These are phyloP conservation scores for Heteromeles arbutifolia DNA, from an alignment of 306 rosid species.

Conservation along the genomic window DNA sequence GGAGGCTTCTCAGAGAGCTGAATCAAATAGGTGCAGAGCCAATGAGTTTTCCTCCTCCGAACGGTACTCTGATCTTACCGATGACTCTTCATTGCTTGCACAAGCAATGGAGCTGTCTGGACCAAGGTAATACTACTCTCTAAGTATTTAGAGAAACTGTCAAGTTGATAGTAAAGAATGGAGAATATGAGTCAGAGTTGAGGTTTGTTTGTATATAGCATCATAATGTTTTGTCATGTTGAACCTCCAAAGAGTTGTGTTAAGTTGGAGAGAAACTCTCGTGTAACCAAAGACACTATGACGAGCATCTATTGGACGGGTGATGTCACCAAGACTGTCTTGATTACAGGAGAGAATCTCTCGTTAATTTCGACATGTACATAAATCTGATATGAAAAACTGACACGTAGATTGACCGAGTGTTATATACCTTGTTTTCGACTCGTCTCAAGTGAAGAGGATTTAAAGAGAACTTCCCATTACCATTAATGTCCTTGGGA, in stretches of 20 bases:
- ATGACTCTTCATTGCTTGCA: constrained; percentile 90
- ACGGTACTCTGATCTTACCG: constrained; percentile 88
- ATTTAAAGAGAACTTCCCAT: constrained; percentile 18
- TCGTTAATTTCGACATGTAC: constrained; percentile 32
- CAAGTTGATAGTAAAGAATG: not conserved
- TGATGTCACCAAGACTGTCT: not conserved
- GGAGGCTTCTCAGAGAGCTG: constrained; percentile 88
- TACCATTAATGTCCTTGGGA: constrained; percentile 23
- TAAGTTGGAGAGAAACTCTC: not conserved
- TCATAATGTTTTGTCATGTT: constrained; percentile 16
- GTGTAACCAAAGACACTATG: not conserved
- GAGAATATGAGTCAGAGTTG: constrained; percentile 17
- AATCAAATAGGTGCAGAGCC: constrained; percentile 66
- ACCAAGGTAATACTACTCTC: constrained; percentile 52
- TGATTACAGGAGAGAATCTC: not conserved
- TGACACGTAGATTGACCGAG: constrained; percentile 21
- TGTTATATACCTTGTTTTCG: constrained; percentile 12
- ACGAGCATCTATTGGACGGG: too few species aligned
- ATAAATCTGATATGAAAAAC: constrained; percentile 31
- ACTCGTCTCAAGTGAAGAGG: constrained; percentile 1
- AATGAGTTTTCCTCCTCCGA: constrained; percentile 80
- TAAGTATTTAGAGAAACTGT: not conserved
- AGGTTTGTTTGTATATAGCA: constrained; percentile 30
- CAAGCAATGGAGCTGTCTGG: constrained; percentile 99
- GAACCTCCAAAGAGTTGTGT: constrained; percentile 24